phyloP scores from a whole-genome alignment of 495 filamentous ascomycete genomes.

The Penicillium ucsense region DNA sequence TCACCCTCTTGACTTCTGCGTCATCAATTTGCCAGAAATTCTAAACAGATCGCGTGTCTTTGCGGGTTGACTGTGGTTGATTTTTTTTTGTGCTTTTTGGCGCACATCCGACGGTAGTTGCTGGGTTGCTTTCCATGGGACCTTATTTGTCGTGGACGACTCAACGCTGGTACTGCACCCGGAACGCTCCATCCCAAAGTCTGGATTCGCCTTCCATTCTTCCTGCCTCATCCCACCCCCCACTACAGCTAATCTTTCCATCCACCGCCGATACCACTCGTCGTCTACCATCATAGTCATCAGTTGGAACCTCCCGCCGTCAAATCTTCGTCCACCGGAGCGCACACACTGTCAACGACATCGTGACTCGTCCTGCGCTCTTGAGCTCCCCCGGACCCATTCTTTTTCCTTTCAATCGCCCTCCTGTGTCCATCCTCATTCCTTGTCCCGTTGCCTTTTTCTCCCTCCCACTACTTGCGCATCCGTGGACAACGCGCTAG shows the following conservation, averaged over 20 bases:
- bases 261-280: background rate
- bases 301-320: slow-evolving; percentile 6
- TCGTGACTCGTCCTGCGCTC: slow-evolving; percentile 13
- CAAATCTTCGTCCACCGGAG: slow-evolving; percentile 8
- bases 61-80: no score
- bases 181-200: slow-evolving; percentile 4
- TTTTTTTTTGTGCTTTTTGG: no score
- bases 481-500: background rate
- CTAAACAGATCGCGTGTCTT: no score
- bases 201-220: slow-evolving; percentile 2
- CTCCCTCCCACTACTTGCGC: background rate
- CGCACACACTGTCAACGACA: slow-evolving; percentile 11
- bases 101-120: background rate
- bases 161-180: slow-evolving; percentile 3
- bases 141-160: slow-evolving; percentile 19
- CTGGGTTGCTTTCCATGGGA: slow-evolving; percentile 6
- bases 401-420: slow-evolving; percentile 8
- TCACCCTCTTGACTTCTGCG: no score
- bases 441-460: slow-evolving; percentile 1
- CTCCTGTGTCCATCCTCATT: slow-evolving; percentile 2
- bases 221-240: background rate
- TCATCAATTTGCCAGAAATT: no score
- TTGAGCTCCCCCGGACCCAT: slow-evolving; percentile 5
- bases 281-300: background rate
- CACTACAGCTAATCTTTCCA: background rate